Evolutionary conservation across 192 early-diverging fungal species (phyloP).

Genomic region (Radiomyces spectabilis): DNA sequence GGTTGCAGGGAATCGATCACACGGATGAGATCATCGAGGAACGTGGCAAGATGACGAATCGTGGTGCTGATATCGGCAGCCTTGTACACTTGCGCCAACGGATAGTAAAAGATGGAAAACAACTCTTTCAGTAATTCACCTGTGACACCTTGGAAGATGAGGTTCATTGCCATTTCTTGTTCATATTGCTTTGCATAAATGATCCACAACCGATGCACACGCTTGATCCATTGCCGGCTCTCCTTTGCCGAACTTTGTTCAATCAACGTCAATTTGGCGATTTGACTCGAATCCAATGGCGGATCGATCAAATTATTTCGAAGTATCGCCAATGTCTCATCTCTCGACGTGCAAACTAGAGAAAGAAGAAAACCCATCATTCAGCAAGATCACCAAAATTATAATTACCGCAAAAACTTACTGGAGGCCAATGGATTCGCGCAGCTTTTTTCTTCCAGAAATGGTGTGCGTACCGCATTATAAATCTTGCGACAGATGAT

Average conservation of each 20-base stretch:
- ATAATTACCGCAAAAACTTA: no score
- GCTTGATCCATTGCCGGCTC: conserved; percentile 12
- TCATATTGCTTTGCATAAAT: conserved; percentile 39
- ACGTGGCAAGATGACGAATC: conserved; percentile 36
- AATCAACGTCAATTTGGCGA: conserved; percentile 9
- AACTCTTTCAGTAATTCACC: conserved; percentile 46
- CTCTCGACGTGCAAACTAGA: conserved; percentile 32
- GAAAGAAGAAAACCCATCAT: conserved; percentile 32
- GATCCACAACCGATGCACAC: conserved; percentile 36
- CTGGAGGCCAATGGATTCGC: conserved; percentile 39
- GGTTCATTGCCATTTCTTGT: conserved; percentile 36
- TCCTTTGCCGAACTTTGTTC: conserved; percentile 11
- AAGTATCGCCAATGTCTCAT: conserved; percentile 4
- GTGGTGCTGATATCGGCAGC: conserved; percentile 46
- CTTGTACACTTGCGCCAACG: conserved; percentile 49
- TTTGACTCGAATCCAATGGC: conserved; percentile 10
- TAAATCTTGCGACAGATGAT: conserved; percentile 41
- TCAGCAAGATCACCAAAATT: no score
- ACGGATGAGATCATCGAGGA: conserved; percentile 46
- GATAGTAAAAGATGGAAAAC: conserved; percentile 49
- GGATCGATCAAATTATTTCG: conserved; percentile 12
- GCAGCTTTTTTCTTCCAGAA: background rate
- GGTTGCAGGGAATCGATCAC: conserved; percentile 40
- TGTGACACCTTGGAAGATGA: conserved; percentile 44
- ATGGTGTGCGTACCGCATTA: conserved; percentile 31